phyloP scores from a whole-genome alignment of 2,329 filamentous ascomycete species.

The Endoconidiophora polonica region DNA sequence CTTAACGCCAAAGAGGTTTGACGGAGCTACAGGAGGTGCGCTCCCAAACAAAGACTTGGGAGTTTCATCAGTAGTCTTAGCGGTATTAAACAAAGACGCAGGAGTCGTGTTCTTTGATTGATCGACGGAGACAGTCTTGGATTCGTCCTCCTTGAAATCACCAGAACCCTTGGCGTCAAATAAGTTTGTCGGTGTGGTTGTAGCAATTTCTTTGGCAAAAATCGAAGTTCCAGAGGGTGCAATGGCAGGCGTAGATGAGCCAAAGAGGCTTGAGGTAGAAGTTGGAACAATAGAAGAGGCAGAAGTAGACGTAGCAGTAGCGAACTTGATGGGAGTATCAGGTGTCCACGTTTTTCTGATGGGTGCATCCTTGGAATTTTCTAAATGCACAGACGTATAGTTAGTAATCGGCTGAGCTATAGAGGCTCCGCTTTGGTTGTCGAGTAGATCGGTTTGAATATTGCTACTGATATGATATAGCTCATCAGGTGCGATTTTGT shows the following conservation, averaged over 20 bases:
- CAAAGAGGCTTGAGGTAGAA: slow-evolving; percentile 3
- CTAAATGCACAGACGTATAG: slow-evolving; percentile 19
- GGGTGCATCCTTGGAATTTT: slow-evolving; percentile 19
- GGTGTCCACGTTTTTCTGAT: slow-evolving; percentile 33
- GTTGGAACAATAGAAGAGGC: slow-evolving; percentile 10
- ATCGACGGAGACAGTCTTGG: slow-evolving; percentile 14
- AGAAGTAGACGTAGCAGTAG: slow-evolving; percentile 18
- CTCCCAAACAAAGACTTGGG: slow-evolving; percentile 10
- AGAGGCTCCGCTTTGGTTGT: too few species aligned
- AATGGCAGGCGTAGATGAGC: slow-evolving; percentile 16
- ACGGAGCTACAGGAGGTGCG: background rate
- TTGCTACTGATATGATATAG: too few species aligned
- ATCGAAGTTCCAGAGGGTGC: slow-evolving; percentile 13
- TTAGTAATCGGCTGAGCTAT: slow-evolving; percentile 25
- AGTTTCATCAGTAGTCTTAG: slow-evolving; percentile 7
- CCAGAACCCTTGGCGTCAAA: slow-evolving; percentile 22
- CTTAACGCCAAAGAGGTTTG: slow-evolving; percentile 14
- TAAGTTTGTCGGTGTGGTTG: slow-evolving; percentile 19
- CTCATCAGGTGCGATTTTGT: too few species aligned
- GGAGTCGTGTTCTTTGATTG: background rate
- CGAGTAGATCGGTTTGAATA: too few species aligned
- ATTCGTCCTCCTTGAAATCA: slow-evolving; percentile 1
- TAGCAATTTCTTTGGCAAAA: slow-evolving; percentile 18
- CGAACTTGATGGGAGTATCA: slow-evolving; percentile 38
- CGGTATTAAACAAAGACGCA: slow-evolving; percentile 16